Percentiles rank a stretch among this genome's conserved stretches.
Conservation (phyloP, 371 early-diverging fungal species). For the Spraguea lophii region DNA sequence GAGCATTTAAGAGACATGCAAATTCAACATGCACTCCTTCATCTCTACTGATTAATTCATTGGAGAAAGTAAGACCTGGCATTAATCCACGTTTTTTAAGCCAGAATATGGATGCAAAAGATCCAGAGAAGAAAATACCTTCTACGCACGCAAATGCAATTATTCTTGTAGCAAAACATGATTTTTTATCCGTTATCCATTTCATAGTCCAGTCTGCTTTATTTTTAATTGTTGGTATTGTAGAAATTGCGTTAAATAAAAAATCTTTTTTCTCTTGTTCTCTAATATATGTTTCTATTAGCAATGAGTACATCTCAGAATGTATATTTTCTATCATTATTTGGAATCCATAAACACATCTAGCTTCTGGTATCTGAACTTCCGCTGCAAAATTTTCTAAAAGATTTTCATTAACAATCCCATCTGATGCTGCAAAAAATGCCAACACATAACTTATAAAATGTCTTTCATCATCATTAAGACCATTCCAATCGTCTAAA, state of each 20-base stretch:
- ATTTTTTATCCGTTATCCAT: constrained; percentile 67
- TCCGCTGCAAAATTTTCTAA: constrained; percentile 81
- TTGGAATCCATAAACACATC: constrained; percentile 96
- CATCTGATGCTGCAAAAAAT: constrained; percentile 98
- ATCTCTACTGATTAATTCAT: constrained; percentile 93
- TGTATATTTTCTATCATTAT: constrained; percentile 99
- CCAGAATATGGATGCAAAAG: constrained; percentile 96
- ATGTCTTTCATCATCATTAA: constrained; percentile 71
- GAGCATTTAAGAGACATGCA: constrained; percentile 82
- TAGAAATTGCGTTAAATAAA: constrained; percentile 84
- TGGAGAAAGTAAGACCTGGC: constrained; percentile 95
- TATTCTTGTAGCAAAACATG: constrained; percentile 75
- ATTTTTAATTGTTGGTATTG: constrained; percentile 75
- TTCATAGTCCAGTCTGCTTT: constrained; percentile 96
- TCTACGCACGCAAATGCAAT: constrained; percentile 98
- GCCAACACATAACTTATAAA: constrained; percentile 89
- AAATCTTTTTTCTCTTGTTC: constrained; percentile 62
- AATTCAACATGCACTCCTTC: constrained; percentile 98
- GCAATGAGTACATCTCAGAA: constrained; percentile 85
- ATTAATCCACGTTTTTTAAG: constrained; percentile 95
- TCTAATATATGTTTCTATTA: constrained; percentile 91
- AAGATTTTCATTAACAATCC: constrained; percentile 95
- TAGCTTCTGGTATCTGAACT: constrained; percentile 87
- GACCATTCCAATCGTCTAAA: constrained; percentile 68
- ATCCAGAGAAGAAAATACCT: constrained; percentile 96